Evolutionary conservation across 768 basidiomycete species (phyloP).

Genomic region (Hericium erinaceus): DNA sequence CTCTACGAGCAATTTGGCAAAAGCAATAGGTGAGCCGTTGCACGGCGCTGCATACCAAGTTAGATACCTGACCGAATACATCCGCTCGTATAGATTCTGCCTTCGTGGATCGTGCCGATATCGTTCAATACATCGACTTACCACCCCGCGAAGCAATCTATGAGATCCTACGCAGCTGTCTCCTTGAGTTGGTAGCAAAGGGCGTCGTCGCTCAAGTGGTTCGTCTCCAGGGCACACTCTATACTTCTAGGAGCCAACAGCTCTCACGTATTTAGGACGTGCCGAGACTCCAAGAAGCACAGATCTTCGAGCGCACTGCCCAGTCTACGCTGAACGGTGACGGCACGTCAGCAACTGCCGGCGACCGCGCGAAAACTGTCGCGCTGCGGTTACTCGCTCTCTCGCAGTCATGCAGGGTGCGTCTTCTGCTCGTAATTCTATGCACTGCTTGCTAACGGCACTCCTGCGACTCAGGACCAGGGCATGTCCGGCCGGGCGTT

Average conservation of each 20-base stretch:
- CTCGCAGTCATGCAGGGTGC: slow-evolving; percentile 72
- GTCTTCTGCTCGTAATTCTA: slow-evolving; percentile 15
- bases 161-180: slow-evolving; percentile 78
- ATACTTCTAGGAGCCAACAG: neutral
- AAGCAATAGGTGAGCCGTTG: slow-evolving; percentile 71
- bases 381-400: slow-evolving; percentile 55
- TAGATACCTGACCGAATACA: neutral
- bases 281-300: slow-evolving; percentile 53
- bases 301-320: slow-evolving; percentile 37
- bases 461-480: slow-evolving; percentile 37
- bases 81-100: slow-evolving; percentile 60
- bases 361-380: slow-evolving; percentile 42
- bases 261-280: slow-evolving; percentile 35
- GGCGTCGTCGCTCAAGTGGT: slow-evolving; percentile 62
- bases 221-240: slow-evolving; percentile 18
- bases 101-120: slow-evolving; percentile 94
- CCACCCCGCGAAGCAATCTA: slow-evolving; percentile 90
- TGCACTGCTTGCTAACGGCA: neutral
- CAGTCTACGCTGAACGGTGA: slow-evolving; percentile 18
- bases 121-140: slow-evolving; percentile 88
- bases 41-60: neutral
- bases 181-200: slow-evolving; percentile 69
- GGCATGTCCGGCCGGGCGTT: slow-evolving; percentile 90
- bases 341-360: slow-evolving; percentile 18
- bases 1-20: slow-evolving; percentile 91